A percentile compares a stretch with the other conserved stretches of the same genome.
These are phyloP conservation scores for Suillus hirtellus DNA, from an alignment of 768 basidiomycete species.

Conservation along the genomic window DNA sequence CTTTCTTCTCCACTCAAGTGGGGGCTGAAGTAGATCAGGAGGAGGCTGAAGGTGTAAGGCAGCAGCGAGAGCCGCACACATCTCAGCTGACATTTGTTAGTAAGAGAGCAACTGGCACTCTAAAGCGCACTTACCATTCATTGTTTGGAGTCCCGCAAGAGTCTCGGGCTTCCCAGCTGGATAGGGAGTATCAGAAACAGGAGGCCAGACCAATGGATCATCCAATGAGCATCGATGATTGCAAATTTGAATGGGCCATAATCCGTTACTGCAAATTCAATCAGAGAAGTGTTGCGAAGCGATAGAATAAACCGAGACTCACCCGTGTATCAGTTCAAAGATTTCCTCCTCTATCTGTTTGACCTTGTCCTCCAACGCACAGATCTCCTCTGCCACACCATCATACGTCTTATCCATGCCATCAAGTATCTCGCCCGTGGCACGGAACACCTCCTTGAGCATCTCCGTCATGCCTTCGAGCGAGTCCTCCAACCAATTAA, in stretches of 20 bases:
- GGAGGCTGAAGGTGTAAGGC: not conserved
- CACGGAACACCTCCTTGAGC: not conserved
- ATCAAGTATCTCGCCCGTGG: not conserved
- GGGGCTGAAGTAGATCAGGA: not conserved
- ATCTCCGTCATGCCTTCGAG: not conserved
- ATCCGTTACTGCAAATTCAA: not conserved
- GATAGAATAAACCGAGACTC: not conserved
- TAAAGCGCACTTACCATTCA: not conserved
- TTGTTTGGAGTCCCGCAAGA: not conserved
- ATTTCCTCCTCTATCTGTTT: not conserved
- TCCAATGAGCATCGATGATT: not conserved
- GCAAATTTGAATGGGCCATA: not conserved
- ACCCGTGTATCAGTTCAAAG: not conserved
- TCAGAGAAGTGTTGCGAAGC: not conserved
- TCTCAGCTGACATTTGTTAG: not conserved
- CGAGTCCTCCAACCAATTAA: not conserved
- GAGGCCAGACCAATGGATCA: not conserved
- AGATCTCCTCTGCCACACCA: not conserved
- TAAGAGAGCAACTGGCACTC: not conserved
- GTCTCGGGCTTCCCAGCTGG: not conserved
- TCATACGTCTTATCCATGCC: not conserved
- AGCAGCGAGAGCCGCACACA: not conserved
- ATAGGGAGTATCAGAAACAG: not conserved
- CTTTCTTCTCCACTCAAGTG: not conserved
- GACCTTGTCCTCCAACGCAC: not conserved